These are phyloP conservation scores for Hypoxylon trugodes DNA, from an alignment of 495 filamentous ascomycete genomes.

Conservation along the genomic window DNA sequence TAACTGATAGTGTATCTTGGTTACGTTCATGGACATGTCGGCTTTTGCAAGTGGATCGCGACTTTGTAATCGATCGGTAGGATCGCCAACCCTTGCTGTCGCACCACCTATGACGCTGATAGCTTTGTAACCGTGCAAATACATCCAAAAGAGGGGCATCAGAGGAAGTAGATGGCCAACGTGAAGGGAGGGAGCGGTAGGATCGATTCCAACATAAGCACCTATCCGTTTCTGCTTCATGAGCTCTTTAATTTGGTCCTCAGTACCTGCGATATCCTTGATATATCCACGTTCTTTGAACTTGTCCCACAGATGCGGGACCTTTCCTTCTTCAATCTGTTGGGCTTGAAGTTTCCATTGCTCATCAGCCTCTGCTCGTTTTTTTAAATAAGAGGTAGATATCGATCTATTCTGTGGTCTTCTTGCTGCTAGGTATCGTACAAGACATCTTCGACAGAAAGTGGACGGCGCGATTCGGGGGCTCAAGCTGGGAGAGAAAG, in stretches of 20 bases:
- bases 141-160: slow-evolving; percentile 95
- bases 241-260: slow-evolving; percentile 72
- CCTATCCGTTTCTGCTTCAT: slow-evolving; percentile 75
- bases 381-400: slow-evolving; percentile 54
- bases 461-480: slow-evolving; percentile 14
- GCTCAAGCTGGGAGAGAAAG: not conserved
- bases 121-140: slow-evolving; percentile 79
- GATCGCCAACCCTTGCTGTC: slow-evolving; percentile 88
- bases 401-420: slow-evolving; percentile 21
- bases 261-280: slow-evolving; percentile 76
- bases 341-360: slow-evolving; percentile 65
- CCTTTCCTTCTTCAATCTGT: slow-evolving; percentile 67
- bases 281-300: slow-evolving; percentile 84
- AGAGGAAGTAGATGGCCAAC: slow-evolving; percentile 92
- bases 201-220: slow-evolving; percentile 90
- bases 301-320: slow-evolving; percentile 69
- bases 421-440: slow-evolving; percentile 21
- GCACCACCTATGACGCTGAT: slow-evolving; percentile 83
- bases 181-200: slow-evolving; percentile 89
- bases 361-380: slow-evolving; percentile 61
- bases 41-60: slow-evolving; percentile 65
- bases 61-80: slow-evolving; percentile 75
- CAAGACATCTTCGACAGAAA: slow-evolving; percentile 40
- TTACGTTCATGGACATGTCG: slow-evolving; percentile 72
- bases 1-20: slow-evolving; percentile 81